Base-by-base conservation (phyloP, 495 filamentous ascomycete genomes). In the Annulohypoxylon moriforme region DNA sequence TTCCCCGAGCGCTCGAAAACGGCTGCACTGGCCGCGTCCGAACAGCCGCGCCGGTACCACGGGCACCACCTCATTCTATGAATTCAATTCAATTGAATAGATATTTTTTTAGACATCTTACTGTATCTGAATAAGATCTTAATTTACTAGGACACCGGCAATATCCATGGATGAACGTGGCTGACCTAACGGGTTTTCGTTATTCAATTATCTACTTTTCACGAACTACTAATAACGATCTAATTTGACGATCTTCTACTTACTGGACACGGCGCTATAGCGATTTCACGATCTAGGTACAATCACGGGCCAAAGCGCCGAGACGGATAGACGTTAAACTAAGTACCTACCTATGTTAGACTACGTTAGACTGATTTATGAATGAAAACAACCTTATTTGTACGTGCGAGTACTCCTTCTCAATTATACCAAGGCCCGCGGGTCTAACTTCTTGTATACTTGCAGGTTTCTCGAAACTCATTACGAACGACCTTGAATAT, bases 1-100 rank as follows among this genome's bases (percentile, higher is more conserved):
- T 87, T 89, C 77, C 86, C 86, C 0, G 73, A 83, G 69, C 77
- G 85, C 36, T 76, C 76, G 20, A 55, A 66, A 20, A 55, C 64
- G 14, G 61, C 58, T 38, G 60, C 64, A 40, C 29, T 71, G 4
- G 50, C 44, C 18, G n/a, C 56, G 1, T 76, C 80, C 42, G 62
- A 59, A 7, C 49, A 71, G 46, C 62, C 57, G 16, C 40, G 67
- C 38, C 77, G 78, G 71, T 82, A 84, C 25, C 81, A 82, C 33
- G 82, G 82, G 2, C 71, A 63, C 46, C 81, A 77, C 49, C 71
- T 83, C 4, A 65, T 77, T 47, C 67, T 80, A 27, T 84, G 76
- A 68, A 42, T 4, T 3, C 36, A 3, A 16, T 14, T 2, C 2
- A 6, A n/a, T 18, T 38, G 5, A 16, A 40, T 40, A 29, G 11